Base-by-base conservation (phyloP, 495 filamentous ascomycete genomes). In the Bathelium albidoporum region DNA sequence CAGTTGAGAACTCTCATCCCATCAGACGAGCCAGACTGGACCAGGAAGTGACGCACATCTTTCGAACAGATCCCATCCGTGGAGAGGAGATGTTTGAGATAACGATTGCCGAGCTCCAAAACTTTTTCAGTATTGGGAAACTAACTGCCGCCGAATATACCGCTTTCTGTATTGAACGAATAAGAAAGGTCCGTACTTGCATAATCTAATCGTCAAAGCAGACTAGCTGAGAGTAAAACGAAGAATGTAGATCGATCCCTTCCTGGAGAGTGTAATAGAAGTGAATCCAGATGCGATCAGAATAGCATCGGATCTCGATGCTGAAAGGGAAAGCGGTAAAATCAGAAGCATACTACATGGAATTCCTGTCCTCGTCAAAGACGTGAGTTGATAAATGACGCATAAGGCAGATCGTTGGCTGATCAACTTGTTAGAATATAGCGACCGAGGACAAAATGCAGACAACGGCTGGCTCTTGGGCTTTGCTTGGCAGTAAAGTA, bases 401-500 rank as follows among this genome's bases (percentile, higher is more conserved):
- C 14, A 18, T 32, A 16, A 26, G 32, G 11, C 55, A 4, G 22
- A 16, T n/a, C 16, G 14, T n/a, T 11, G 31, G 14, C 24, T 59
- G 11, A 20, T 59, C 24, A 59, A 59, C 26, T 3, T 59, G 32
- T 14, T 59, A 41, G 59, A 62, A 62, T 29, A 62, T 62, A 10
- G 43, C 62, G 11, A 65, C 58, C 16, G 22, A 61, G 28, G 65
- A 64, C 24, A 22, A 59, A 24, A 45, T 65, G 55, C 20, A 64
- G 10, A 65, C 45, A 11, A 68, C 62, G 29, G 66, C 68, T 22
- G 64, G 66, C 32, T 66, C 64, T 31, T 64, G 24, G 24, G 66
- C 64, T 31, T 55, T 69, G 29, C 62, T 80, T n/a, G 78, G 81
- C 31, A 72, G 80, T n/a, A 77, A 71, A 58, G 73, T 80, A 10